Evolutionary conservation across 139 green algal species (phyloP), one percentile per base, ranked within the genome.

Genomic region (Chlorella sp.): DNA sequence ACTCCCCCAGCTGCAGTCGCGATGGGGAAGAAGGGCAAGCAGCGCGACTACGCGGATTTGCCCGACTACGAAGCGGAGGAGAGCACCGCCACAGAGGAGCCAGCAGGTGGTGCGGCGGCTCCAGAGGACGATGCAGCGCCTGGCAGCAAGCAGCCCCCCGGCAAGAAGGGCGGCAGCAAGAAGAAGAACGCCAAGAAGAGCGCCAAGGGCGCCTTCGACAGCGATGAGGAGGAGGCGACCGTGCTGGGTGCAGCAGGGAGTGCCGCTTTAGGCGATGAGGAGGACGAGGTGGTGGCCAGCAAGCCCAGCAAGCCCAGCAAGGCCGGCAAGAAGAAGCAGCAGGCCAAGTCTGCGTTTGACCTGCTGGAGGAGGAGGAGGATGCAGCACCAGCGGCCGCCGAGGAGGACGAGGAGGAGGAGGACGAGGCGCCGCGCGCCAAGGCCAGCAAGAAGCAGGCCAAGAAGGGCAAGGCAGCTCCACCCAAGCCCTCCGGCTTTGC

Each of bases 101-200:
- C 71, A 33, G 66, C n/a, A 50, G 51, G 31, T 31, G 36, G 49
- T 49, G 71, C 49, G 31, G 69, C 75, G 3, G 72, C 73, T 61
- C 69, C 74, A 59, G 66, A n/a, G 36, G 22, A n/a, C n/a, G n/a
- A n/a, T n/a, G n/a, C n/a, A n/a, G n/a, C n/a, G n/a, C n/a, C n/a
- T n/a, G n/a, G n/a, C n/a, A n/a, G 23, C 29, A 70, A 59, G 61
- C 31, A 31, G 33, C 32, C 70, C 61, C 63, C 35, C 22, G 49
- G 50, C 34, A 79, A 79, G 72, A 79, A 77, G 63, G 62, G 33
- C 29, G 77, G 77, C 4, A 76, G 51, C 33, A 84, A 86, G 70
- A 94, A 92, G 75, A 85, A 88, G n/a, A n/a, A n/a, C n/a, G n/a
- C n/a, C n/a, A n/a, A n/a, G 70, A 71, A 77, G 61, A 90, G 90